These are phyloP conservation scores for Exobasidium cylindrosporum DNA, from an alignment of 1,284 basidiomycete species.

Conservation along the genomic window DNA sequence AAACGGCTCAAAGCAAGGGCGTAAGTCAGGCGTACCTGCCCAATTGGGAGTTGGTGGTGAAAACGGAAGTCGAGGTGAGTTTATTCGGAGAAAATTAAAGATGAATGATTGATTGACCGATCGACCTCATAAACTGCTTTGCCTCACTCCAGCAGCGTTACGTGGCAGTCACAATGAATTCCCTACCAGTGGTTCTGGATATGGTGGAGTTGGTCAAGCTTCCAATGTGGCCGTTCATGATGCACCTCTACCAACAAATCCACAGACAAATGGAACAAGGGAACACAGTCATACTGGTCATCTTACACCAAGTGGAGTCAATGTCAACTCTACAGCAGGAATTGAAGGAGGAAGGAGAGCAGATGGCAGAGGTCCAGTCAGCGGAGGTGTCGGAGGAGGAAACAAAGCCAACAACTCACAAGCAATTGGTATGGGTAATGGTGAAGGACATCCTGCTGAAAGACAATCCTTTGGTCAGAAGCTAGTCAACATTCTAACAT, in stretches of 20 bases:
- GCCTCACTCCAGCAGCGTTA: too few relatives aligned
- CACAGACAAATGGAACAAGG: conserved; percentile 17
- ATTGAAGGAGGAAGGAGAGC: conserved; percentile 31
- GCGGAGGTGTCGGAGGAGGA: background rate
- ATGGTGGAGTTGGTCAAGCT: conserved; percentile 38
- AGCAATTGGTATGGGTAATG: conserved; percentile 42
- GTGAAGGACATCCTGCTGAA: conserved; percentile 34
- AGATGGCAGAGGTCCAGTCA: conserved; percentile 31
- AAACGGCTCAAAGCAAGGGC: conserved; percentile 41
- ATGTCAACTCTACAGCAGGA: conserved; percentile 21
- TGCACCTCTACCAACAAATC: conserved; percentile 32
- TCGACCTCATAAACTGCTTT: background rate
- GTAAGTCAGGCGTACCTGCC: conserved; percentile 39
- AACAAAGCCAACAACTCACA: background rate
- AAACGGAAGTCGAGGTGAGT: conserved; percentile 3
- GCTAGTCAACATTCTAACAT: conserved; percentile 53
- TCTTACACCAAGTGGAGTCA: conserved; percentile 24
- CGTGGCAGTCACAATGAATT: conserved; percentile 30
- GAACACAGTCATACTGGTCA: conserved; percentile 36
- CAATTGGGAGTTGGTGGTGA: conserved; percentile 3
- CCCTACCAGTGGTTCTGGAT: conserved; percentile 28
- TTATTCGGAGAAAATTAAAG: background rate
- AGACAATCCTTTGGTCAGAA: conserved; percentile 51
- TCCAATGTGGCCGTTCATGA: conserved; percentile 49
- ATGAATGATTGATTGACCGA: conserved; percentile 8